phyloP scores from a whole-genome alignment of 2,329 filamentous ascomycete genomes.

The Trichoderma hamatum region DNA sequence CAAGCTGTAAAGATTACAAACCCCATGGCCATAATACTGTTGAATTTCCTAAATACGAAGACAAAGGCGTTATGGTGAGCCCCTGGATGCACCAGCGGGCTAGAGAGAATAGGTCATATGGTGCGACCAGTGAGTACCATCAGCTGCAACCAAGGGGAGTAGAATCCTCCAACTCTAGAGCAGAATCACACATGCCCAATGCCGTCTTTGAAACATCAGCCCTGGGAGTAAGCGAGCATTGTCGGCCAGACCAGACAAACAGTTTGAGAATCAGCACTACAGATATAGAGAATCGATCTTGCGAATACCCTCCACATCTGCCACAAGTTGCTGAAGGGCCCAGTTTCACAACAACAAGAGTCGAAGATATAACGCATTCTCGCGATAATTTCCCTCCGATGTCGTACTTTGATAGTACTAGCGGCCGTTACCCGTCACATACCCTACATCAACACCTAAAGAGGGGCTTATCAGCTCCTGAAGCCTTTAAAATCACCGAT shows the following conservation, averaged over 20 bases:
- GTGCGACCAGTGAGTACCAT: not conserved
- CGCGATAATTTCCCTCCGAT: not conserved
- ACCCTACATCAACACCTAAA: not conserved
- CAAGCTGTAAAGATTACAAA: not conserved
- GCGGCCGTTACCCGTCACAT: not conserved
- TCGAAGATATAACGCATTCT: not conserved
- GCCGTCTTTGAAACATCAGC: not conserved
- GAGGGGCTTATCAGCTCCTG: not conserved
- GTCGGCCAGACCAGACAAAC: no score
- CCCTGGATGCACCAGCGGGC: not conserved
- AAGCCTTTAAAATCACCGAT: not conserved
- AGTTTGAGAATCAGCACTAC: no score
- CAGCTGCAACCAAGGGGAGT: not conserved
- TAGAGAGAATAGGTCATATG: not conserved
- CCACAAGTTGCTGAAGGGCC: not conserved
- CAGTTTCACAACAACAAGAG: not conserved
- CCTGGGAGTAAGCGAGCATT: not conserved
- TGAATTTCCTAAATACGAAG: conserved; percentile 25
- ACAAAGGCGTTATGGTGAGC: conserved; percentile 32
- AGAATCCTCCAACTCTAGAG: not conserved
- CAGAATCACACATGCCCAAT: not conserved
- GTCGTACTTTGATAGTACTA: not conserved
- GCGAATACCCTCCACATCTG: not conserved
- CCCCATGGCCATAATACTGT: not conserved
- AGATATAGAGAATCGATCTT: not conserved